Base-by-base conservation (phyloP, 345 rosid genomes). In the Cochlearia excelsa region DNA sequence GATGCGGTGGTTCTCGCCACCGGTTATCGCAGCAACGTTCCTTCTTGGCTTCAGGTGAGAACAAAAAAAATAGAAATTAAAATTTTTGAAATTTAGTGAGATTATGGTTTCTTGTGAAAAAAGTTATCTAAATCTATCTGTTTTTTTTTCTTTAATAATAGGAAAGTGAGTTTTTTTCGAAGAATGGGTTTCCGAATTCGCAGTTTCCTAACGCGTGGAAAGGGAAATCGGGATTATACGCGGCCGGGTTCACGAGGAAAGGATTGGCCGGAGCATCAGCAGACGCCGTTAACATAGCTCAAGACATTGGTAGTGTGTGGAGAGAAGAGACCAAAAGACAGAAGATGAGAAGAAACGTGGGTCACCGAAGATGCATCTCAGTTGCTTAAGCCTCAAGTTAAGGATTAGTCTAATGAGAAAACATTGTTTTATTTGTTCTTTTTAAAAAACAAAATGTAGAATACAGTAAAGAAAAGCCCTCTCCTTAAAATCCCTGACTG, bases 161-260 rank as follows among this genome's bases (percentile, higher is more conserved):
- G 85, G 98, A 88, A 60, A 76, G 79, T 54, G 93, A 86, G n/a
- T 84, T 88, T 45, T 92, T 92, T 67, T 65, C 90, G 9, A 82
- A 79, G 63, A 83, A 80, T 47, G 96, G 84, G 52, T 80, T 64
- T 63, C 96, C 81, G 26, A 86, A 76, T 60, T 60, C 75, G 9
- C 75, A 81, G 40, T 80, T 80, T 60, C 90, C 90, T 10, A 75
- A 83, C 67, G 84, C 83, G 2, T 86, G 98, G 95, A 86, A 88
- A 75, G 96, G 93, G 31, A 82, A 77, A 35, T 80, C 66, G 1
- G 96, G 96, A 9, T 67, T 92, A 0, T 92, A 88, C 46, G 96
- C 96, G 16, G 90, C 84, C 39, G 98, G 98, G 58, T 92, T 88
- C 70, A 79, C 93, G 58, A 80, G 81, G 71, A 92, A 78, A 83